These are phyloP conservation scores for Rosa rugosa DNA, from an alignment of 306 rosid genomes.

Conservation along the genomic window DNA sequence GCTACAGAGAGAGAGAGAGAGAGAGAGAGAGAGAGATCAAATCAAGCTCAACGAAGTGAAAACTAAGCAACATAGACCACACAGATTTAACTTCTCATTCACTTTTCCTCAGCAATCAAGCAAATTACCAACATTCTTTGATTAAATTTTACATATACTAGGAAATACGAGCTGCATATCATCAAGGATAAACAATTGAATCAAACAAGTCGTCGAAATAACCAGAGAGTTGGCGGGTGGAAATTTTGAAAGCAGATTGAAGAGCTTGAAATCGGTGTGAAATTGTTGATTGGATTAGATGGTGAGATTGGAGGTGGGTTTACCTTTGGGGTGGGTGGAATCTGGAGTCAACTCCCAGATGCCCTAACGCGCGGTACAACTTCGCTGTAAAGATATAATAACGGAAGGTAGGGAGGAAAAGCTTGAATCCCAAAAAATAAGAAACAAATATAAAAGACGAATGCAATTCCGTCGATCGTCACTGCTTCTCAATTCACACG, in stretches of 20 bases:
- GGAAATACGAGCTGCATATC: background rate
- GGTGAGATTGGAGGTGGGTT: background rate
- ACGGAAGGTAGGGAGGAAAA: background rate
- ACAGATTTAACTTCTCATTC: background rate
- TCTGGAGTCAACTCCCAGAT: slow-evolving; percentile 22
- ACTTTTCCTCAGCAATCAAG: background rate
- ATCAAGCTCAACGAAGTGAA: background rate
- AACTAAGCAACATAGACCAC: background rate
- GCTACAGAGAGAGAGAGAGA: background rate
- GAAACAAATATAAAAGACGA: background rate
- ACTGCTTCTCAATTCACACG: background rate
- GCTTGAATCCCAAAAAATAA: background rate
- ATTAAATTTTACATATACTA: background rate
- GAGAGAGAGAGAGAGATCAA: background rate
- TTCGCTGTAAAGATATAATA: background rate
- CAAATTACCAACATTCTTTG: background rate
- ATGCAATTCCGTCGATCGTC: background rate
- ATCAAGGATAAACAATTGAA: too few species aligned
- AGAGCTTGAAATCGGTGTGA: background rate
- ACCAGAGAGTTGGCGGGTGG: background rate
- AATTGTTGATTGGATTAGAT: background rate
- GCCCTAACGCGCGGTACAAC: slow-evolving; percentile 10
- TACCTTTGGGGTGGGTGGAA: slow-evolving; percentile 12
- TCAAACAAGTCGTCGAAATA: too few species aligned
- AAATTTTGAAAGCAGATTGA: background rate